These are phyloP conservation scores for Malassezia obtusa DNA, from an alignment of 1,284 basidiomycete species.

Conservation along the genomic window DNA sequence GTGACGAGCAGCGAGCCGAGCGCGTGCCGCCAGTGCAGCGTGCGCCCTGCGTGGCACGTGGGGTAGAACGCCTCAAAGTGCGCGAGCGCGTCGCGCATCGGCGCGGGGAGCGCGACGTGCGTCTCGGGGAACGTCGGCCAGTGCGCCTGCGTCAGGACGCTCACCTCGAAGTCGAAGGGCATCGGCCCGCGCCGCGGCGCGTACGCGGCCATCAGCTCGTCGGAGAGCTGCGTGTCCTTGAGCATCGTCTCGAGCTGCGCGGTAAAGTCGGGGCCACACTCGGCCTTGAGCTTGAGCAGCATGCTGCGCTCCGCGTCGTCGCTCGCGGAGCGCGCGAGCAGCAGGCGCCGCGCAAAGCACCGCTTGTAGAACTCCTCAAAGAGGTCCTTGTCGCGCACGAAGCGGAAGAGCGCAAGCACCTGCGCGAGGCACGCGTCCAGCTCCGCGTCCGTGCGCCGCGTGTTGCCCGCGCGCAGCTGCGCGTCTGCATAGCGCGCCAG, in stretches of 20 bases:
- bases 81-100: conserved; percentile 11
- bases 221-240: conserved; percentile 66
- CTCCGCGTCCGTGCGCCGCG: conserved; percentile 59
- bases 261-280: conserved; percentile 73
- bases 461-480: conserved; percentile 75
- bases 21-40: conserved; percentile 43
- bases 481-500: conserved; percentile 82
- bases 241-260: conserved; percentile 83
- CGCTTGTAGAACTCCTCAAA: conserved; percentile 81
- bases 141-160: conserved; percentile 55
- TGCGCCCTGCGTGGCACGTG: conserved; percentile 35
- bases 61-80: conserved; percentile 38
- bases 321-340: conserved; percentile 75
- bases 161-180: conserved; percentile 52
- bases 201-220: conserved; percentile 57
- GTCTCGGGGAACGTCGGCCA: conserved; percentile 52
- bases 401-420: conserved; percentile 74
- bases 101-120: conserved; percentile 23
- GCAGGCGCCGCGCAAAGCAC: conserved; percentile 73
- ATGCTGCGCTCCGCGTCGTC: conserved; percentile 83
- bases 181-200: conserved; percentile 20
- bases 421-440: conserved; percentile 64
- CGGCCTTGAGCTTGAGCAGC: conserved; percentile 80
- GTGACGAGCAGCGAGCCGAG: conserved; percentile 36
- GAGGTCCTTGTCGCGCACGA: conserved; percentile 55